phyloP scores from a whole-genome alignment of 1,139 yeast species.

The Candida albicans region DNA sequence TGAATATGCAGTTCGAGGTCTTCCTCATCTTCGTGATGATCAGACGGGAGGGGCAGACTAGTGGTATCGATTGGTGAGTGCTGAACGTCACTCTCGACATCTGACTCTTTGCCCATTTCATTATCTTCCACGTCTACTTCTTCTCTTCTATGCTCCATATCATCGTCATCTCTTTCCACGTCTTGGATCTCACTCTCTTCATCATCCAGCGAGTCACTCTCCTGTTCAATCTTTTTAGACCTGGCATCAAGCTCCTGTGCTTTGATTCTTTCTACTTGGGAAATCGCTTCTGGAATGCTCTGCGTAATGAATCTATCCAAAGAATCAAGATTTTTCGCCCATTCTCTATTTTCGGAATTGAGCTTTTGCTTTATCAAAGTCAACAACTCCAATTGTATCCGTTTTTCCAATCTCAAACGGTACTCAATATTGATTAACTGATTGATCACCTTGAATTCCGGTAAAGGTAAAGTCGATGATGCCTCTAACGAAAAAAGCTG shows the following conservation, averaged over 20 bases:
- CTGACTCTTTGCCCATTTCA: conserved; percentile 14
- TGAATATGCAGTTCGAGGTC: conserved; percentile 7
- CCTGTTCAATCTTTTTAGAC: conserved; percentile 16
- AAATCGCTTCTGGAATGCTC: conserved; percentile 31
- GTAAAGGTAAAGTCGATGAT: conserved; percentile 26
- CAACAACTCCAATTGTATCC: conserved; percentile 39
- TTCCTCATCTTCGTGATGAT: conserved; percentile 9
- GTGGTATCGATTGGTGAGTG: background rate
- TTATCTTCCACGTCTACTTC: conserved; percentile 15
- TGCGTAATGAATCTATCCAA: conserved; percentile 39
- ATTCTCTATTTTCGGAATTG: conserved; percentile 33
- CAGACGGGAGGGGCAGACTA: conserved; percentile 6
- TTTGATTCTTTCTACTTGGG: conserved; percentile 32
- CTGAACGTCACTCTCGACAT: conserved; percentile 11
- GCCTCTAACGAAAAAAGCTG: conserved; percentile 31
- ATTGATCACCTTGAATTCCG: conserved; percentile 31
- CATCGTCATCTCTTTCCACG: conserved; percentile 12
- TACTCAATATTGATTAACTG: conserved; percentile 36
- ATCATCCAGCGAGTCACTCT: conserved; percentile 13
- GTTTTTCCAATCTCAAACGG: conserved; percentile 31
- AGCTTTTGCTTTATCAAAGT: conserved; percentile 33
- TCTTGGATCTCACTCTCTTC: conserved; percentile 14
- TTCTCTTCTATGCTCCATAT: conserved; percentile 11
- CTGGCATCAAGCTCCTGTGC: conserved; percentile 18
- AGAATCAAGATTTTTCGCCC: conserved; percentile 41